Conservation (phyloP, 805 yeast genomes). For the Candida morakotiae region DNA sequence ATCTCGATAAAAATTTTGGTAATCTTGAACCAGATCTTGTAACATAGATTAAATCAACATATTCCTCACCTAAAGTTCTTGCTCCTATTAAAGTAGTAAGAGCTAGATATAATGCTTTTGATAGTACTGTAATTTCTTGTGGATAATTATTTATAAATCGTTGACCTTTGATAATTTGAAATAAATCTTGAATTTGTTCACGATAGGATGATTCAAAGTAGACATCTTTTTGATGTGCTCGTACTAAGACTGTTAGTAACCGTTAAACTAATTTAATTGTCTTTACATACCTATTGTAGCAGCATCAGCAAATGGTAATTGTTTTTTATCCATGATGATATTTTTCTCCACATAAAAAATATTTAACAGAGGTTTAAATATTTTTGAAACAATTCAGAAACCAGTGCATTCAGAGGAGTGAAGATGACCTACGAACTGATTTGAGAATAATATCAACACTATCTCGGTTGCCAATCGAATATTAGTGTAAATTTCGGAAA, state of each 20-base stretch:
- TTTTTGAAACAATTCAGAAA: not conserved
- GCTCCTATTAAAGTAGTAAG: constrained; percentile 74
- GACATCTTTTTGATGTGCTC: constrained; percentile 88
- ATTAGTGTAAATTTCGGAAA: too few relatives aligned
- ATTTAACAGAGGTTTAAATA: too few relatives aligned
- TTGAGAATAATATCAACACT: too few relatives aligned
- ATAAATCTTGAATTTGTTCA: constrained; percentile 51
- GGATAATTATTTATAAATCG: constrained; percentile 62
- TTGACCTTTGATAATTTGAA: constrained; percentile 56
- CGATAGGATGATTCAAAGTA: constrained; percentile 58
- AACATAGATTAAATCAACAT: constrained; percentile 75
- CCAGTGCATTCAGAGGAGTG: not conserved
- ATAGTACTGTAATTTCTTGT: constrained; percentile 53
- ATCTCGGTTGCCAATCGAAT: too few relatives aligned
- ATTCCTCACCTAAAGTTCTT: constrained; percentile 90
- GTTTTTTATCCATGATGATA: constrained; percentile 8
- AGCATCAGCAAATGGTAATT: constrained; percentile 72
- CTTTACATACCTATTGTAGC: constrained; percentile 73
- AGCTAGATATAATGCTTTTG: constrained; percentile 61
- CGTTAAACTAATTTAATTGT: too few relatives aligned
- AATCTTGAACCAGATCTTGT: constrained; percentile 46
- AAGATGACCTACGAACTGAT: too few relatives aligned
- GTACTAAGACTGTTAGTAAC: constrained; percentile 44
- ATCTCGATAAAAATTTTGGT: constrained; percentile 42
- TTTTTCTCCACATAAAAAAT: constrained; percentile 4